Conservation (phyloP, 495 filamentous ascomycete genomes). For the Aeminium ludgeri region DNA sequence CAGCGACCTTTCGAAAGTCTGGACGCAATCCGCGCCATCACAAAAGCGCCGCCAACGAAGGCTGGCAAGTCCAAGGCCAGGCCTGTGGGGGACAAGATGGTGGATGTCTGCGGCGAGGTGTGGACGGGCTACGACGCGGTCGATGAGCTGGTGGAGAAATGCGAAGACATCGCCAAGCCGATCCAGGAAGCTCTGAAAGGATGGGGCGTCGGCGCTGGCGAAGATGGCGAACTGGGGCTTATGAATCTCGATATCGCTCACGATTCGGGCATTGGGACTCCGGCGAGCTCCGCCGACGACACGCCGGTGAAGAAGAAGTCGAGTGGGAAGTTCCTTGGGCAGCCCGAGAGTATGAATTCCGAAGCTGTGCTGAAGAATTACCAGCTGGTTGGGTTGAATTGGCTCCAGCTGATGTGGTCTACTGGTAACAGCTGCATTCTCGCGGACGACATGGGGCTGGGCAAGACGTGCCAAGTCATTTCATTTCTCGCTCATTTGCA, state of each 20-base stretch:
- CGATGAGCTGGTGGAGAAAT: conserved; percentile 56
- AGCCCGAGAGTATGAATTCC: conserved; percentile 57
- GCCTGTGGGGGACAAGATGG: conserved; percentile 51
- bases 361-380: conserved; percentile 71
- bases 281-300: conserved; percentile 38
- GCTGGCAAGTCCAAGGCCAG: conserved; percentile 32
- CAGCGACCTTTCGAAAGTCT: conserved; percentile 33
- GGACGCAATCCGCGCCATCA: conserved; percentile 38
- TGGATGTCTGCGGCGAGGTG: conserved; percentile 56
- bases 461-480: conserved; percentile 95
- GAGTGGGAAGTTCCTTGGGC: conserved; percentile 37
- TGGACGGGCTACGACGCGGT: conserved; percentile 60
- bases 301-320: conserved; percentile 25
- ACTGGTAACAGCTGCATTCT: conserved; percentile 70
- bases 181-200: conserved; percentile 55
- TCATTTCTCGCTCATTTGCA: conserved; percentile 72
- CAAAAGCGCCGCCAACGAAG: conserved; percentile 30
- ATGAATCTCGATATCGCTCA: conserved; percentile 39
- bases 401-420: conserved; percentile 66
- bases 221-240: conserved; percentile 49
- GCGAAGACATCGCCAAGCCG: conserved; percentile 51
- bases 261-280: conserved; percentile 64
- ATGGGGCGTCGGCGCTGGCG: conserved; percentile 52
- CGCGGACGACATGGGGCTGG: conserved; percentile 95
- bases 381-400: conserved; percentile 87